These are phyloP conservation scores for Aspergillus sp. DNA, from an alignment of 2,329 filamentous ascomycete species.

Conservation along the genomic window DNA sequence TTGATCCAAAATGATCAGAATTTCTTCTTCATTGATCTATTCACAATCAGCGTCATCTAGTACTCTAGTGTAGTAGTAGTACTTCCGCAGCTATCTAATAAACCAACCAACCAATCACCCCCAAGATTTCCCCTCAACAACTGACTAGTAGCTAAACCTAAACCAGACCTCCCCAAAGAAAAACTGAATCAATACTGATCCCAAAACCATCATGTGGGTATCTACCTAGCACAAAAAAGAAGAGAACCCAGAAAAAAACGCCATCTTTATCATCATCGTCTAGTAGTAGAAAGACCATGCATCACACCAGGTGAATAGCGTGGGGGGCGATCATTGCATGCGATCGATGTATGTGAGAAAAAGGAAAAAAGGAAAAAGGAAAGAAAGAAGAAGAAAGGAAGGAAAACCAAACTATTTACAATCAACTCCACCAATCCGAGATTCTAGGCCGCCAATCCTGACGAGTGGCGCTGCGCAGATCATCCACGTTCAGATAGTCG, in stretches of 20 bases:
- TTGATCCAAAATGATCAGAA: too few relatives aligned
- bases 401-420: background rate
- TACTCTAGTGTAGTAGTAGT: too few relatives aligned
- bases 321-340: too few relatives aligned
- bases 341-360: background rate
- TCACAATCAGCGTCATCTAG: too few relatives aligned
- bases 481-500: slow-evolving; percentile 61
- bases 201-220: slow-evolving; percentile 1
- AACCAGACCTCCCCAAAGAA: background rate
- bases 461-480: slow-evolving; percentile 52
- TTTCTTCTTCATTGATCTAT: too few relatives aligned
- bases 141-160: background rate
- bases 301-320: too few relatives aligned
- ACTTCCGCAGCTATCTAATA: too few relatives aligned
- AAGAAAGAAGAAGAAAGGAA: slow-evolving; percentile 5
- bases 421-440: slow-evolving; percentile 38
- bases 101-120: too few relatives aligned
- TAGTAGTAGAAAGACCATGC: too few relatives aligned
- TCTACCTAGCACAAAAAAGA: background rate
- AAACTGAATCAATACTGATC: background rate
- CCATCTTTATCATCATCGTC: background rate
- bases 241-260: background rate
- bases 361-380: background rate
- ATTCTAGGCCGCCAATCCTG: slow-evolving; percentile 49
- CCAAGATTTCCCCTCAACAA: too few relatives aligned